A percentile compares a stretch with the other conserved stretches of the same genome.
Evolutionary conservation across 306 rosid genomes (phyloP).

Genomic region (Lotus japonicus): DNA sequence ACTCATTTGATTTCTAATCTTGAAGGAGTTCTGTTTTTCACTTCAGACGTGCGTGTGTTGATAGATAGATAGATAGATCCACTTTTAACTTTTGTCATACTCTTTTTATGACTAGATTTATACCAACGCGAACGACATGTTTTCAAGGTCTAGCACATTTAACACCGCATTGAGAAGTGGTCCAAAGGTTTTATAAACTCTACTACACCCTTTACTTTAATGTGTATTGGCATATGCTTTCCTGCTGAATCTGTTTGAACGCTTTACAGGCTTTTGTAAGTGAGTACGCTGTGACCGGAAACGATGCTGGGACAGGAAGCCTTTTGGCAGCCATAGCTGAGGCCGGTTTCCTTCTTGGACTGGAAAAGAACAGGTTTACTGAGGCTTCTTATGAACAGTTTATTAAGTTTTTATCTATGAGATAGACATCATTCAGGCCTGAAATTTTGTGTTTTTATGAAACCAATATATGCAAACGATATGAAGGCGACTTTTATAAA

Average conservation of each 20-base stretch:
- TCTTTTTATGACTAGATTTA: slow-evolving; percentile 46
- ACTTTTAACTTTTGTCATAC: slow-evolving; percentile 12
- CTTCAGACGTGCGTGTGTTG: not conserved
- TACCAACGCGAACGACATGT: slow-evolving; percentile 62
- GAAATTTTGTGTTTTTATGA: not conserved
- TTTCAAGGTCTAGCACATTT: slow-evolving; percentile 51
- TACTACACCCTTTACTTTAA: not conserved
- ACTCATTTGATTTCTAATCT: slow-evolving; percentile 9
- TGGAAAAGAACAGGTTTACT: slow-evolving; percentile 80
- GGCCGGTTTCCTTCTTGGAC: slow-evolving; percentile 85
- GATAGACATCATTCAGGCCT: not conserved
- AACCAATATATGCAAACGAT: not conserved
- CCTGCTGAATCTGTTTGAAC: slow-evolving; percentile 6
- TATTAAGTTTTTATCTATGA: not conserved
- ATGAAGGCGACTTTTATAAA: not conserved
- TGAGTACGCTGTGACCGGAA: slow-evolving; percentile 82
- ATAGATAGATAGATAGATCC: not conserved
- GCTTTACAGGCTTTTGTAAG: slow-evolving; percentile 83
- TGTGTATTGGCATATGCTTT: not conserved
- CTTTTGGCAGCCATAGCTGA: slow-evolving; percentile 78
- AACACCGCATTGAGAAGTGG: slow-evolving; percentile 48
- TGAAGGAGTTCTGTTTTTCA: not conserved
- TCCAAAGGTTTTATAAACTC: slow-evolving; percentile 24
- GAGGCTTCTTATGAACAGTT: not conserved
- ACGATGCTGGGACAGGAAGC: slow-evolving; percentile 81